Conservation (phyloP, 2,329 filamentous ascomycete species). For the Fusarium oligoseptatum region DNA sequence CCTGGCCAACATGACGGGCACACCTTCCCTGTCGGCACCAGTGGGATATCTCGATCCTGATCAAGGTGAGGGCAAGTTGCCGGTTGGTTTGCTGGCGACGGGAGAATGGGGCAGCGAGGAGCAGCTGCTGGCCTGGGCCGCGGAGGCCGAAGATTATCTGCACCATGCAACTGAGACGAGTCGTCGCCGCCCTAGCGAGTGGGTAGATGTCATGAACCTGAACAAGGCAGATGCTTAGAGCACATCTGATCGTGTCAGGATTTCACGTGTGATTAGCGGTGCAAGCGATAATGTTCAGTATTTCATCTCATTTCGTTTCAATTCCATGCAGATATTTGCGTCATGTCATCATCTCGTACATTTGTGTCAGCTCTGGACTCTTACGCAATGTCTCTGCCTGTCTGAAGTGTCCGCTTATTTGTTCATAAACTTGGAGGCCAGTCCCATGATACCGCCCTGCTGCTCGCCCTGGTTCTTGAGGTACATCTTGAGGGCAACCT, state of each 20-base stretch:
- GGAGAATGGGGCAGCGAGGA: slow-evolving; percentile 78
- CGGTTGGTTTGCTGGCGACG: slow-evolving; percentile 73
- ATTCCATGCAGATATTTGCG: background rate
- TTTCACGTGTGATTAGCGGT: background rate
- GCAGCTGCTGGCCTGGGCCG: slow-evolving; percentile 71
- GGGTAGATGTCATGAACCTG: slow-evolving; percentile 68
- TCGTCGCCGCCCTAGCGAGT: slow-evolving; percentile 64
- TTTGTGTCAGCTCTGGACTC: background rate
- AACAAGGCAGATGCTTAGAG: slow-evolving; percentile 24
- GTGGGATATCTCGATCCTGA: slow-evolving; percentile 76
- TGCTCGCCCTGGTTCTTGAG: slow-evolving; percentile 77
- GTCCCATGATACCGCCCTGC: slow-evolving; percentile 57
- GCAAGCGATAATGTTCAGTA: background rate
- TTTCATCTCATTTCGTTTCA: slow-evolving; percentile 5
- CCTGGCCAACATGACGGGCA: slow-evolving; percentile 85
- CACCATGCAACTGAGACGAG: slow-evolving; percentile 62
- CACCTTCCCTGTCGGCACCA: slow-evolving; percentile 80
- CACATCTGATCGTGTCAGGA: background rate
- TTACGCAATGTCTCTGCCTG: background rate
- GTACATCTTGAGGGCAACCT: slow-evolving; percentile 93
- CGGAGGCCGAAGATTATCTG: slow-evolving; percentile 68
- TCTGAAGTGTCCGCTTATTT: background rate
- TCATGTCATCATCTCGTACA: slow-evolving; percentile 1
- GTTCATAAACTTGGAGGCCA: slow-evolving; percentile 64
- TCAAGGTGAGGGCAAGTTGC: slow-evolving; percentile 70